A percentile compares a stretch with the other conserved stretches of the same genome.
Conservation (phyloP, 495 filamentous ascomycete species). For the Oidiodendron maius region DNA sequence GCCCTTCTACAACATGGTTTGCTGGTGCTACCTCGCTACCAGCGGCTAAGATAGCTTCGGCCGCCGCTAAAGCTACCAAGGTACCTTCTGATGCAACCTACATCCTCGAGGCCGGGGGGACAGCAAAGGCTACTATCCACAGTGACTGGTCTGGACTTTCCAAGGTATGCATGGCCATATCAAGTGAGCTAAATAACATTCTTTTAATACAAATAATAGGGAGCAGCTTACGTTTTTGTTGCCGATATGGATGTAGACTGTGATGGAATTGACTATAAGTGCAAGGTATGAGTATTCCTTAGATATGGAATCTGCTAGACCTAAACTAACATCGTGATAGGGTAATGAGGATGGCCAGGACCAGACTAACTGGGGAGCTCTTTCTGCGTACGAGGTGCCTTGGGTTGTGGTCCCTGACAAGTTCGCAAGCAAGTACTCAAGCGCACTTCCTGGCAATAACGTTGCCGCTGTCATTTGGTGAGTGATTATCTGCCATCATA, state of each 20-base stretch:
- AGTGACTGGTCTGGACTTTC: background rate
- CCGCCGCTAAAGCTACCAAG: background rate
- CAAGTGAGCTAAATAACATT: background rate
- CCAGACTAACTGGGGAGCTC: background rate
- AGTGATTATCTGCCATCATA: background rate
- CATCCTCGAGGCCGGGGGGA: background rate
- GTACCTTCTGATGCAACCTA: background rate
- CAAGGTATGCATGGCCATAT: background rate
- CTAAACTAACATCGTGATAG: background rate
- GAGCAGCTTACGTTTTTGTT: background rate
- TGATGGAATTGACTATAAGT: background rate
- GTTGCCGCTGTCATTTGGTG: background rate
- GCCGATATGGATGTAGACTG: background rate
- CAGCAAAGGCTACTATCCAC: background rate
- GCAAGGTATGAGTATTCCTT: background rate
- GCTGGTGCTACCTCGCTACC: background rate
- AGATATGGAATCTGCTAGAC: background rate
- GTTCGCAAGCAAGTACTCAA: background rate
- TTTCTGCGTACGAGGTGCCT: background rate
- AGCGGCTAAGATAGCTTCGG: background rate
- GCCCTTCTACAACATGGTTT: background rate
- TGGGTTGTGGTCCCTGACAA: background rate
- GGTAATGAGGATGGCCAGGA: background rate
- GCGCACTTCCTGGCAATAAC: background rate
- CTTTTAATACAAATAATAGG: background rate